Percentiles rank a stretch among this genome's conserved stretches.
Conservation (phyloP, 768 basidiomycete genomes). For the Cystobasidium tubakii region DNA sequence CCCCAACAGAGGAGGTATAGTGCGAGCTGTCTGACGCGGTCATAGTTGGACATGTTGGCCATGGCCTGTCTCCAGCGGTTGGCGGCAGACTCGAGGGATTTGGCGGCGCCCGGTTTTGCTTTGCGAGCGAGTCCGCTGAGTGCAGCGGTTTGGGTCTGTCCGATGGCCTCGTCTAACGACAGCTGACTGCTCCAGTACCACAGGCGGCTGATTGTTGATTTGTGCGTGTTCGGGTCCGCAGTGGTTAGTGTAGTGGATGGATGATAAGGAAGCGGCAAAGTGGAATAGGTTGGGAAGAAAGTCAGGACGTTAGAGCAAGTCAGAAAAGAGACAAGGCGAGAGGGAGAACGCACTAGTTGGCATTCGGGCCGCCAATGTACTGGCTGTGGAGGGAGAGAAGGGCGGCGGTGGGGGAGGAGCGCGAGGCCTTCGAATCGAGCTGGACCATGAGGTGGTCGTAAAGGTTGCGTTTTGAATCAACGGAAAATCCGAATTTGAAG, state of each 20-base stretch:
- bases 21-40: conserved; percentile 90
- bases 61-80: conserved; percentile 95
- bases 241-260: no score
- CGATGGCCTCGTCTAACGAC: conserved; percentile 95
- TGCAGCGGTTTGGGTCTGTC: conserved; percentile 70
- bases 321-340: neutral
- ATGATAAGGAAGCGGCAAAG: no score
- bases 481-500: conserved; percentile 98
- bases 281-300: no score
- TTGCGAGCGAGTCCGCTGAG: conserved; percentile 67
- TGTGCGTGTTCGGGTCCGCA: no score
- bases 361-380: conserved; percentile 74
- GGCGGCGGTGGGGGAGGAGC: conserved; percentile 95
- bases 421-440: conserved; percentile 89
- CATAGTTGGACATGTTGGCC: conserved; percentile 98
- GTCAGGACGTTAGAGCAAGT: conserved; percentile 53
- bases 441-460: conserved; percentile 98
- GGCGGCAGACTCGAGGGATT: conserved; percentile 70
- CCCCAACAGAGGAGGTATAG: conserved; percentile 95
- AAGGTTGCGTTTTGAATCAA: conserved; percentile 92
- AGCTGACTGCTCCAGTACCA: conserved; percentile 99
- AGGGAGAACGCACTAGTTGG: neutral
- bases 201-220: conserved; percentile 98
- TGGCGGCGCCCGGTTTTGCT: conserved; percentile 68
- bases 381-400: conserved; percentile 92